Base-by-base conservation (phyloP, 805 yeast genomes). In the Tetrapisispora taiwanensis region DNA sequence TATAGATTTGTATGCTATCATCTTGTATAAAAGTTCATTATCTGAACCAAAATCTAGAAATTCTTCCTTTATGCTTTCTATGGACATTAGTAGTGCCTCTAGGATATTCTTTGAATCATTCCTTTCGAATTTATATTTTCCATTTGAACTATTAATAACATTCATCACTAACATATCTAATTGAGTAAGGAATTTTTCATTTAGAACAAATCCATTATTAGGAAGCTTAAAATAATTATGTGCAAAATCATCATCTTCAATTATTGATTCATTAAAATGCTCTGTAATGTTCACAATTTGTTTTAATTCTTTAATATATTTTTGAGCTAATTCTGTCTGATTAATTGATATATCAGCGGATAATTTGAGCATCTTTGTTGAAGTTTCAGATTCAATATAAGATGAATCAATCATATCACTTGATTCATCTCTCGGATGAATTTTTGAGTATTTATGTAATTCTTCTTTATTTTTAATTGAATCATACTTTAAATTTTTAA, bases 1-100 rank as follows among this genome's bases (percentile, higher is more conserved):
- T 2, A 70, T 56, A 1, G 75, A 68, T 32, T 49, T 28, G 20
- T 65, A 51, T 6, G 67, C 63, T 36, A 58, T 58, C 27, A 43
- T 53, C 19, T 59, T 61, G 18, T 20, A 36, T 13, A 33, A 24
- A 22, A 28, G 7, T 26, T 30, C 40, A 7, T 30, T 24, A n/a
- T 30, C n/a, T 4, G 20, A 14, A 7, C 36, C 40, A 18, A 5
- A 3, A 15, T 42, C 40, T 15, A 35, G 15, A 20, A 22, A 14
- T 17, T 36, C 34, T 15, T 43, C 40, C 20, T 48, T 46, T 20
- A 47, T 43, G 14, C 44, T 15, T 33, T 42, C 45, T 5, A 61
- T 51, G 41, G 56, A 59, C 4, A 38, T 28, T 3, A 52, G 44
- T 41, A 59, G 45, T 7, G 51, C 31, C 27, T 53, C 48, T 24